Evolutionary conservation across 768 basidiomycete species (phyloP), one percentile per base, ranked within the genome.

Genomic region (Piloderma croceum): DNA sequence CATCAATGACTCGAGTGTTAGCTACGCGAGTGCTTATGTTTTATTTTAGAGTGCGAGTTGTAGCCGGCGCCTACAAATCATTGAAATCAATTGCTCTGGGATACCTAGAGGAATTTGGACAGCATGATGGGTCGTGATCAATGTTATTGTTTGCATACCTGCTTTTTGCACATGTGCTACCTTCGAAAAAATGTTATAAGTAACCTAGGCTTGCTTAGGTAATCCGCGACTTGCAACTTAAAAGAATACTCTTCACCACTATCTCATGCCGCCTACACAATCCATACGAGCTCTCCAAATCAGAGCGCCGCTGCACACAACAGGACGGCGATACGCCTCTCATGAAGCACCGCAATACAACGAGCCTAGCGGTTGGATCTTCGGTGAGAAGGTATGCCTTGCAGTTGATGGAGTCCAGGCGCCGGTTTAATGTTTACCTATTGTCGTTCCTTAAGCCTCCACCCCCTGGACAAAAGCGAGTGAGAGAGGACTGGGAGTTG

Each of bases 1-100:
- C 13, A 54, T 85, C 39, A 63, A 69, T 34, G 89, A 92, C 59
- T 89, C 85, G 24, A 97, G 94, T 56, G 96, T 99, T 17, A 94
- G 91, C 61, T 99, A 99, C 57, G 93, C 92, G 6, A 94, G 92
- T 57, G 96, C 83, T 22, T 91, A 81, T 63, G 64, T 90, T 32
- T 71, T 67, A 24, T 75, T 89, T 59, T 84, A 68, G 45, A 11
- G 23, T 41, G 38, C 34, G 24, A 21, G 36, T 24, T 38, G 10
- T 15, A 29, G 15, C 15, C 27, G 15, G 27, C 15, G 27, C 9
- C 27, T 9, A 9, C 15, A 9, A 15, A 15, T 29, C 10, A 15
- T 29, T 35, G 34, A 35, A 35, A 35, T 35, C 12, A 35, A 35
- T 35, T 35, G 11, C 12, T 10, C 19, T 35, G 34, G n/a, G n/a